A percentile compares a stretch with the other conserved stretches of the same genome.
Conservation (phyloP, 202 grass and related monocot genomes). For the Elaeis oleifera region DNA sequence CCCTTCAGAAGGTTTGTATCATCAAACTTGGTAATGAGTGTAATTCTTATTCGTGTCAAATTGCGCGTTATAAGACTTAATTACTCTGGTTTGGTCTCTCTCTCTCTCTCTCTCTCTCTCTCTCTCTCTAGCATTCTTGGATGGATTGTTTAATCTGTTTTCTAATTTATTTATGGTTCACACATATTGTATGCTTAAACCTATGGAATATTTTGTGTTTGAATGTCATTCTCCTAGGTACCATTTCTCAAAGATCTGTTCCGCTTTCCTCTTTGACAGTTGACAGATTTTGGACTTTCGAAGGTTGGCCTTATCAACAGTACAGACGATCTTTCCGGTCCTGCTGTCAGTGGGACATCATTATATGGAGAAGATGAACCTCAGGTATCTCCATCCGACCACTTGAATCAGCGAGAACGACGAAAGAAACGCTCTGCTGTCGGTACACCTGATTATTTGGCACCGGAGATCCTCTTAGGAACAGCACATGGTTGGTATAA, state of each 20-base stretch:
- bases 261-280: slow-evolving; percentile 44
- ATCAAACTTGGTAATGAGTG: too few species aligned
- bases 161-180: too few species aligned
- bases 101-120: too few species aligned
- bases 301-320: slow-evolving; percentile 99
- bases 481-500: slow-evolving; percentile 77
- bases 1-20: too few species aligned
- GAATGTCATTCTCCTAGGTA: slow-evolving; percentile 10
- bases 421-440: slow-evolving; percentile 94
- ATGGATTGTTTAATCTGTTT: too few species aligned
- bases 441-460: slow-evolving; percentile 98
- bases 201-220: not conserved
- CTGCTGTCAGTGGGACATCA: slow-evolving; percentile 77
- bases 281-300: slow-evolving; percentile 99
- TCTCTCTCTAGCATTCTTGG: too few species aligned
- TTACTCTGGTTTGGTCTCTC: too few species aligned
- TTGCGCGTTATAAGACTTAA: too few species aligned
- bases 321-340: slow-evolving; percentile 93
- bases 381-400: slow-evolving; percentile 63
- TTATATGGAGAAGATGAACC: slow-evolving; percentile 93
- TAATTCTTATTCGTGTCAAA: too few species aligned
- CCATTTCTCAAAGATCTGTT: slow-evolving; percentile 29
- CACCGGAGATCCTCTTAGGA: slow-evolving; percentile 97
- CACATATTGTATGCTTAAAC: too few species aligned
- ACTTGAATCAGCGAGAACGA: slow-evolving; percentile 64